These are phyloP conservation scores for Pseudogymnoascus verrucosus DNA, from an alignment of 2,329 filamentous ascomycete species.

Conservation along the genomic window DNA sequence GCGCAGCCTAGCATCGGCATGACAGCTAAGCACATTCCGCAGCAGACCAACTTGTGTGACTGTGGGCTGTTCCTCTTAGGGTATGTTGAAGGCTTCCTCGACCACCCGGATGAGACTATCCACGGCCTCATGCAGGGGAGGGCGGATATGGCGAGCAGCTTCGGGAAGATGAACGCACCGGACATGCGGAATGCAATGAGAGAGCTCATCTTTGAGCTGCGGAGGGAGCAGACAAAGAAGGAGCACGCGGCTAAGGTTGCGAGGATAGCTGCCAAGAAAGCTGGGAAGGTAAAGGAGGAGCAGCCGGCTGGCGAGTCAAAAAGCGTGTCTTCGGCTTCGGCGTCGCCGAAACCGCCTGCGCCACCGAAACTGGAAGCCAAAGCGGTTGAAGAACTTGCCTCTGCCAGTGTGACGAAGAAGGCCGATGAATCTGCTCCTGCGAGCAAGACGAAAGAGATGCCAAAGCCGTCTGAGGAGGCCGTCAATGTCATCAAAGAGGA, in stretches of 20 bases:
- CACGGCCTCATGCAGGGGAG: conserved; percentile 52
- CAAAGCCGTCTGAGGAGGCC: background rate
- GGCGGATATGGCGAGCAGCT: conserved; percentile 31
- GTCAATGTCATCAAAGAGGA: background rate
- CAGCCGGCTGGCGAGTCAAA: background rate
- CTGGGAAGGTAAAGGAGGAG: background rate
- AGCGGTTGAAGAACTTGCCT: background rate
- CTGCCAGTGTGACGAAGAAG: background rate
- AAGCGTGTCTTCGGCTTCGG: background rate
- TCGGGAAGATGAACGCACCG: conserved; percentile 38
- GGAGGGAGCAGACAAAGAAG: conserved; percentile 45
- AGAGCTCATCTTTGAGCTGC: conserved; percentile 54
- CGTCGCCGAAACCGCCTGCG: background rate
- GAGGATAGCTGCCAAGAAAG: background rate
- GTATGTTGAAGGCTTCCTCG: conserved; percentile 76
- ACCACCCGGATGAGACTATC: conserved; percentile 64
- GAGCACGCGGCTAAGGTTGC: conserved; percentile 21
- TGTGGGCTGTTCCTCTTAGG: conserved; percentile 82
- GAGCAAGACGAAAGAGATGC: background rate
- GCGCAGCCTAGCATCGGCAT: conserved; percentile 38
- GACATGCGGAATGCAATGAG: conserved; percentile 59
- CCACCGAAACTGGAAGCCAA: background rate
- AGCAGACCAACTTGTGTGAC: conserved; percentile 77
- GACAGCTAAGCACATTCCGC: conserved; percentile 67
- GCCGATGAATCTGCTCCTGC: background rate